A percentile compares a stretch with the other conserved stretches of the same genome.
Evolutionary conservation across 2,329 filamentous ascomycete species (phyloP).

Genomic region (Fusarium sp.): DNA sequence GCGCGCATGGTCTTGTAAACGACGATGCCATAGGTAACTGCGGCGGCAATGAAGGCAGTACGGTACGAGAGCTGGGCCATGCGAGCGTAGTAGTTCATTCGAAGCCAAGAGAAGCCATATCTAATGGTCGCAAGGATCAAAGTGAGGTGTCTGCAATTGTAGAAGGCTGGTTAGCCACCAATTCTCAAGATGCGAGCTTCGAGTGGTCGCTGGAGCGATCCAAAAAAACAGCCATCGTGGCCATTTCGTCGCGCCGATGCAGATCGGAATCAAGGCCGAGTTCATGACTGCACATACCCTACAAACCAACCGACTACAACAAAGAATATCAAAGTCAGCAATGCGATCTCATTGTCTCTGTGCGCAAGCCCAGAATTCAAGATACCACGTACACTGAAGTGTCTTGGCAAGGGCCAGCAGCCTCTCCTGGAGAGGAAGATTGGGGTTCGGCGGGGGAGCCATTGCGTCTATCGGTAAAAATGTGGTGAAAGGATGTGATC

Average conservation of each 20-base stretch:
- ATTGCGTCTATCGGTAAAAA: conserved; percentile 51
- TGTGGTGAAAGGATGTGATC: conserved; percentile 9
- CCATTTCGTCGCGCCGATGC: conserved; percentile 18
- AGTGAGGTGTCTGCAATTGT: conserved; percentile 74
- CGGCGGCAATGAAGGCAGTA: conserved; percentile 86
- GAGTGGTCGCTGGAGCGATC: conserved; percentile 1
- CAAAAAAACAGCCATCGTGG: conserved; percentile 29
- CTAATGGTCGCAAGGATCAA: conserved; percentile 84
- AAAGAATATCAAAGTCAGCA: conserved; percentile 37
- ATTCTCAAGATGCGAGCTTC: conserved; percentile 7
- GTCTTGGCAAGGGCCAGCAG: conserved; percentile 84
- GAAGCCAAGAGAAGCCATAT: conserved; percentile 86
- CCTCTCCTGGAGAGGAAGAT: conserved; percentile 76
- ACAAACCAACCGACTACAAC: conserved; percentile 77
- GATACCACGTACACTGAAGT: conserved; percentile 78
- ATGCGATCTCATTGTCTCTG: conserved; percentile 18
- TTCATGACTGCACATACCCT: conserved; percentile 67
- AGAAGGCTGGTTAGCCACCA: conserved; percentile 25
- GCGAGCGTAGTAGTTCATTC: conserved; percentile 84
- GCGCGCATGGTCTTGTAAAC: conserved; percentile 97
- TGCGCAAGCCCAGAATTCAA: conserved; percentile 15
- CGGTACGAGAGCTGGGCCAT: conserved; percentile 88
- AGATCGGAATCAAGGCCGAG: conserved; percentile 10
- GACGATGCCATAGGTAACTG: conserved; percentile 94
- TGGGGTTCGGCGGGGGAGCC: conserved; percentile 77